A percentile compares a stretch with the other conserved stretches of the same genome.
phyloP scores from a whole-genome alignment of 345 rosid genomes.

The Turnera subulata region DNA sequence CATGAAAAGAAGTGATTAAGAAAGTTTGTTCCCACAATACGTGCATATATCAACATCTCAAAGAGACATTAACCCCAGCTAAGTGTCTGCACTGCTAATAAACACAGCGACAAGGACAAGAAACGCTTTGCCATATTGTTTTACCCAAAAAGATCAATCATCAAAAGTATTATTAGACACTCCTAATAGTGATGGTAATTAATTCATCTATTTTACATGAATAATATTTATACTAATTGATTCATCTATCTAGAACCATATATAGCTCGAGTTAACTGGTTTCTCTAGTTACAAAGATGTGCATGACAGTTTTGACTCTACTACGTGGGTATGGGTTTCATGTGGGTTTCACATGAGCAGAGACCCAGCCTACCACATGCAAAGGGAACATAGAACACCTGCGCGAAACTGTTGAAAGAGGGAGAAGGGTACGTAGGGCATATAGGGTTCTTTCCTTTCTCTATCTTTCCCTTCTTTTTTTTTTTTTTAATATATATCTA shows the following conservation, averaged over 20 bases:
- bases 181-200: background rate
- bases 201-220: background rate
- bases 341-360: slow-evolving; percentile 57
- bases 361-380: slow-evolving; percentile 45
- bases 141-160: background rate
- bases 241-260: background rate
- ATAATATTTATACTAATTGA: background rate
- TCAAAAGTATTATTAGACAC: background rate
- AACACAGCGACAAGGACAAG: slow-evolving; percentile 33
- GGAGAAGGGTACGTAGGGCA: background rate
- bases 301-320: slow-evolving; percentile 24
- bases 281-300: background rate
- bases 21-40: slow-evolving; percentile 15
- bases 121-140: slow-evolving; percentile 13
- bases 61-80: slow-evolving; percentile 24
- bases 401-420: slow-evolving; percentile 7
- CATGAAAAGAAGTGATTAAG: slow-evolving; percentile 33
- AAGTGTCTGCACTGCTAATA: slow-evolving; percentile 18
- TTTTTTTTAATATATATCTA: background rate
- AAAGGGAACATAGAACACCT: slow-evolving; percentile 61
- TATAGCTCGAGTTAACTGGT: background rate
- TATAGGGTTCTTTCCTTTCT: background rate
- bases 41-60: slow-evolving; percentile 23
- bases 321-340: slow-evolving; percentile 39
- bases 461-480: background rate